Conservation (phyloP, 1,284 basidiomycete species). For the Moesziomyces sp. region DNA sequence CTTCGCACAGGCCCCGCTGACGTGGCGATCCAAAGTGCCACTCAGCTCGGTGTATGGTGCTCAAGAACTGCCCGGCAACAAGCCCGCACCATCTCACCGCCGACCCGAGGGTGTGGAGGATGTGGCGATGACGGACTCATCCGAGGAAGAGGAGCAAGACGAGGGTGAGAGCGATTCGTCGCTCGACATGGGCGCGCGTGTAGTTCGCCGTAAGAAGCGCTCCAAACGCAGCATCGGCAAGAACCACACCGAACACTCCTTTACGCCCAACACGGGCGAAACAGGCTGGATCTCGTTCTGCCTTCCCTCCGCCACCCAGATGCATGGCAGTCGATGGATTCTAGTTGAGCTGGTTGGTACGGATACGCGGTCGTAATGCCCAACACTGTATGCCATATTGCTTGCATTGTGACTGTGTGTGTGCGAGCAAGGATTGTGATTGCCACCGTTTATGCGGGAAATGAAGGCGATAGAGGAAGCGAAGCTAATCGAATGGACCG, state of each 20-base stretch:
- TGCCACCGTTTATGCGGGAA: too few relatives aligned
- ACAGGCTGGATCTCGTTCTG: slow-evolving; percentile 41
- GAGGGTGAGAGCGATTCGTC: slow-evolving; percentile 26
- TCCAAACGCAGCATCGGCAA: slow-evolving; percentile 26
- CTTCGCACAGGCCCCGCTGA: slow-evolving; percentile 51
- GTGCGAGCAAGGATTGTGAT: not conserved
- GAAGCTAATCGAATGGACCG: slow-evolving; percentile 53
- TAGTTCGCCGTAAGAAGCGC: slow-evolving; percentile 13
- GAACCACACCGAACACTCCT: slow-evolving; percentile 40
- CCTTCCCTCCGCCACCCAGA: slow-evolving; percentile 3
- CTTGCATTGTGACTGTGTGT: not conserved
- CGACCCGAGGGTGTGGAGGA: not conserved
- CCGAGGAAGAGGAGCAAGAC: slow-evolving; percentile 19
- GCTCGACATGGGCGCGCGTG: slow-evolving; percentile 24
- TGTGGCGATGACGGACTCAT: slow-evolving; percentile 13
- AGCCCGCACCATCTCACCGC: not conserved
- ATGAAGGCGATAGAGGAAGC: too few relatives aligned
- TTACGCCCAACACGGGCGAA: slow-evolving; percentile 32
- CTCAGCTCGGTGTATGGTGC: slow-evolving; percentile 30
- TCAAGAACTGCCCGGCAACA: slow-evolving; percentile 24
- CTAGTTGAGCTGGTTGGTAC: slow-evolving; percentile 42
- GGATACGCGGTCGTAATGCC: slow-evolving; percentile 37
- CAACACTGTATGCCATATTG: too few relatives aligned
- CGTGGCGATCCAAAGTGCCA: slow-evolving; percentile 42
- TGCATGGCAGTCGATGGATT: slow-evolving; percentile 17